Conservation (phyloP, 352 stramenopile species). For the Pythium coloratum region DNA sequence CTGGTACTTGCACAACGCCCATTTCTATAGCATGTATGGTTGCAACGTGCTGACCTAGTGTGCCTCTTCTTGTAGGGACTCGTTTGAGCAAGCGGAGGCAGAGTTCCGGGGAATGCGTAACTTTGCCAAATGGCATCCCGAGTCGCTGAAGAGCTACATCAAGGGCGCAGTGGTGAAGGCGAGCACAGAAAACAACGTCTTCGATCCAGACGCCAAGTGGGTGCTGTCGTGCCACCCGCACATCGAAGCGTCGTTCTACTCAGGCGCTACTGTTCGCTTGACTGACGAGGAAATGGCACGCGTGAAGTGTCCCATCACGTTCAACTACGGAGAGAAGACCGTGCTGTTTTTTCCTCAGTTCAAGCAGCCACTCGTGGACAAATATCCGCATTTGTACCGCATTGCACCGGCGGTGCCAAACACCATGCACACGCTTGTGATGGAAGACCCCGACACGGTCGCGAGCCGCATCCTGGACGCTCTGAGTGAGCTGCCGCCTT, state of each 20-base stretch:
- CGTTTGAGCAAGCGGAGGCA: constrained; percentile 12
- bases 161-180: constrained; percentile 40
- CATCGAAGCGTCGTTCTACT: constrained; percentile 44
- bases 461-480: constrained; percentile 35
- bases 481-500: neutral
- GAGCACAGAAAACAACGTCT: constrained; percentile 16
- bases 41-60: no score
- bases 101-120: constrained; percentile 34
- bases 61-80: constrained; percentile 15
- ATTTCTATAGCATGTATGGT: no score
- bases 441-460: constrained; percentile 36
- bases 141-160: constrained; percentile 31
- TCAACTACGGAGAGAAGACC: constrained; percentile 44
- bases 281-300: constrained; percentile 30
- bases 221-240: constrained; percentile 31
- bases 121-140: constrained; percentile 43
- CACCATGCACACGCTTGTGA: constrained; percentile 40
- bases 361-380: constrained; percentile 18
- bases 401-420: constrained; percentile 31
- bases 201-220: constrained; percentile 7
- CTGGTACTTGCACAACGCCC: neutral
- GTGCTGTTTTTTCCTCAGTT: constrained; percentile 39
- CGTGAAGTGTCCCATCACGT: constrained; percentile 26
- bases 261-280: constrained; percentile 22
- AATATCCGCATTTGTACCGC: constrained; percentile 41